A percentile compares a stretch with the other conserved stretches of the same genome.
Evolutionary conservation across 768 basidiomycete genomes (phyloP).

Genomic region (Russula ochroleuca): DNA sequence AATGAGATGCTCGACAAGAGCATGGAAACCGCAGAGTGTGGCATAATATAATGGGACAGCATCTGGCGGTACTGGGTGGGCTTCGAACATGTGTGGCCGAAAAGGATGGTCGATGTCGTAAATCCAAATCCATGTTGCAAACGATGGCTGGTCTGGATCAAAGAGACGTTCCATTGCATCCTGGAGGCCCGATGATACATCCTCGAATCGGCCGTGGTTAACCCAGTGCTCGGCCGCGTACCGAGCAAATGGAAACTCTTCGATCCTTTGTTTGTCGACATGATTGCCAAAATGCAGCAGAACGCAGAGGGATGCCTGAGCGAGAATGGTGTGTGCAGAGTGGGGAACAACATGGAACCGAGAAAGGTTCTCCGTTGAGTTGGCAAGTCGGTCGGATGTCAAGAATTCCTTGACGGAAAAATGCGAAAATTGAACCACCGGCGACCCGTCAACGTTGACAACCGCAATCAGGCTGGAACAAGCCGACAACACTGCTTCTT

Average conservation of each 20-base stretch:
- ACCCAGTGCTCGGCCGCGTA: conserved; percentile 18
- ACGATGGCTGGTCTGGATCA: neutral
- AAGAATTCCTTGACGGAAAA: conserved; percentile 24
- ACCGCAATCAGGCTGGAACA: conserved; percentile 5
- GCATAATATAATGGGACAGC: conserved; percentile 11
- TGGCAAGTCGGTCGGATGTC: conserved; percentile 1
- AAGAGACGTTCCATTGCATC: neutral
- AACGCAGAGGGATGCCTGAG: conserved; percentile 5
- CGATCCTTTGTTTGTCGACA: neutral
- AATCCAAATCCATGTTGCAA: conserved; percentile 10
- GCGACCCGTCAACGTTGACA: neutral
- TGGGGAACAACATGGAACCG: neutral
- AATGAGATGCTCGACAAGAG: neutral
- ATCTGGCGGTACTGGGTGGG: neutral
- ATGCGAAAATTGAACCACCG: conserved; percentile 17
- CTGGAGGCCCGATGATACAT: neutral
- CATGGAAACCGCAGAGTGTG: conserved; percentile 3
- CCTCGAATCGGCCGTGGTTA: neutral
- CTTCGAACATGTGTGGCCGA: neutral
- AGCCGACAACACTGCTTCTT: conserved; percentile 5
- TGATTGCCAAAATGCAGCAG: neutral
- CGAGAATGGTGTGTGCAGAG: conserved; percentile 4
- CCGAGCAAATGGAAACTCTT: neutral
- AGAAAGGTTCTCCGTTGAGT: neutral
- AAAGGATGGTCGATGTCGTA: conserved; percentile 5